These are phyloP conservation scores for Penicillium brasilianum DNA, from an alignment of 2,329 filamentous ascomycete genomes.

Conservation along the genomic window DNA sequence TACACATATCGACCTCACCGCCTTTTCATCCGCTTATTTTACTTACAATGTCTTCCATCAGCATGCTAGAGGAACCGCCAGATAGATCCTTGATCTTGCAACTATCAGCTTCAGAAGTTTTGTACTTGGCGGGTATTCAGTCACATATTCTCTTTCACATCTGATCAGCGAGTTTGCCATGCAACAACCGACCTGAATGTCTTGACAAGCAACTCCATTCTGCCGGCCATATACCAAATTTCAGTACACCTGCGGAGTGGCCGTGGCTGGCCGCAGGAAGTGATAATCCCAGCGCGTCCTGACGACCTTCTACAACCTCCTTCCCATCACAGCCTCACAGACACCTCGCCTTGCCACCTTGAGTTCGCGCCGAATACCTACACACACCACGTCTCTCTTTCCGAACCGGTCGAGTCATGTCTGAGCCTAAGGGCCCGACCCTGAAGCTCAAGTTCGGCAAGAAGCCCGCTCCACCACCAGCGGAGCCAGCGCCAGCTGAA, in stretches of 20 bases:
- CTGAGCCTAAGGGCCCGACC: conserved; percentile 40
- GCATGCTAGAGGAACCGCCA: background rate
- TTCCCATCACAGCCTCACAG: background rate
- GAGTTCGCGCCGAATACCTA: background rate
- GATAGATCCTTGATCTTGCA: background rate
- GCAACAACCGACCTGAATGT: background rate
- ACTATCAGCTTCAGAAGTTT: background rate
- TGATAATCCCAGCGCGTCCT: background rate
- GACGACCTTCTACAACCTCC: background rate
- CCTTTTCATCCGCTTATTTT: background rate
- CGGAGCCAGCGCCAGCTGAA: conserved; percentile 31
- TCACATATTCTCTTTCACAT: background rate
- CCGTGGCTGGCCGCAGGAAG: background rate
- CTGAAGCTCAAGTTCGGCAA: conserved; percentile 51
- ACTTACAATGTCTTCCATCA: background rate
- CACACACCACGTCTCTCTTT: background rate
- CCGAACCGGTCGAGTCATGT: conserved; percentile 36
- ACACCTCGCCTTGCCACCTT: background rate
- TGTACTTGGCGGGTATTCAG: background rate
- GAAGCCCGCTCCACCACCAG: conserved; percentile 37
- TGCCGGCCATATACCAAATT: background rate
- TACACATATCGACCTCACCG: background rate
- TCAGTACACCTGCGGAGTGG: background rate
- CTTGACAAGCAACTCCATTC: background rate
- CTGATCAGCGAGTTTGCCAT: accelerated